Evolutionary conservation across 768 basidiomycete genomes (phyloP).

Genomic region (Suillus tomentosus): DNA sequence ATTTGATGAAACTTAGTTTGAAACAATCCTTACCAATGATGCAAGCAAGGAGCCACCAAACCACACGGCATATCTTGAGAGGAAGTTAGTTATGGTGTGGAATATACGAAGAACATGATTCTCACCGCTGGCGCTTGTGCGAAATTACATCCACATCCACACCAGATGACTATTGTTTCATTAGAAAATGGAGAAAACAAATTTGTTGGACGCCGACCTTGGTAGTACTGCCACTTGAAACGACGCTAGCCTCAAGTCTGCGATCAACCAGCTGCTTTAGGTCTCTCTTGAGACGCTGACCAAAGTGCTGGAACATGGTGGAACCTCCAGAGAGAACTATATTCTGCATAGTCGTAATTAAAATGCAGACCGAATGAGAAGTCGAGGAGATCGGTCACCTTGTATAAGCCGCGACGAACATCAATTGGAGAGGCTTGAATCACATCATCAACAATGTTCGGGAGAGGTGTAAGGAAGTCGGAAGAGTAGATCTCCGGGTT

Average conservation of each 20-base stretch:
- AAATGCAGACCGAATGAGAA: not conserved
- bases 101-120: constrained; percentile 1
- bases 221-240: constrained; percentile 70
- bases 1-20: not conserved
- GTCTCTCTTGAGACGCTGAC: constrained; percentile 94
- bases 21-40: constrained; percentile 64
- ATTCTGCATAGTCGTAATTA: constrained; percentile 55
- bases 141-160: constrained; percentile 98
- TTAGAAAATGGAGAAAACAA: not conserved
- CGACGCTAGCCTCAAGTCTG: constrained; percentile 75
- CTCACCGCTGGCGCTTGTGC: constrained; percentile 93
- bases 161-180: constrained; percentile 73
- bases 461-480: constrained; percentile 95
- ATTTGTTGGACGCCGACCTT: constrained; percentile 51
- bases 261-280: constrained; percentile 93
- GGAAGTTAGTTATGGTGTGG: constrained; percentile 13
- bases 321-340: constrained; percentile 97
- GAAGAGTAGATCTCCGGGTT: constrained; percentile 99
- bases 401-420: constrained; percentile 94
- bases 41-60: constrained; percentile 95
- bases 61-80: constrained; percentile 87
- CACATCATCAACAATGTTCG: constrained; percentile 93
- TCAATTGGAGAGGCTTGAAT: constrained; percentile 97
- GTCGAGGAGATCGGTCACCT: constrained; percentile 49
- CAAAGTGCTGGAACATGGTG: constrained; percentile 99